A percentile compares a stretch with the other conserved stretches of the same genome.
phyloP scores from a whole-genome alignment of 176 grass and related monocot species.

The Ensete ventricosum region DNA sequence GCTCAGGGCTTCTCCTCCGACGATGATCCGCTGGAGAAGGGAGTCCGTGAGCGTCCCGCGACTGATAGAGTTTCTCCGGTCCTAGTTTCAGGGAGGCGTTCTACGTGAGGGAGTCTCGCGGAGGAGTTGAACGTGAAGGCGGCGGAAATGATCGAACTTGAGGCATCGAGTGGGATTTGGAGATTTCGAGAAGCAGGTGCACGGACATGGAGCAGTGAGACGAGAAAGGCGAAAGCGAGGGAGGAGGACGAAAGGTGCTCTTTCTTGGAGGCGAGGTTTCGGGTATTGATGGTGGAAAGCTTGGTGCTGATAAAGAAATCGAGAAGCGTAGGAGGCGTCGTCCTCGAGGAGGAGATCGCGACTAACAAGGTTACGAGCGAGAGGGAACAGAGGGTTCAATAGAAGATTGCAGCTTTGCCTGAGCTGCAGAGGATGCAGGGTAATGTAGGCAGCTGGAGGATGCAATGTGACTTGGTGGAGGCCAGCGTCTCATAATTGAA shows the following conservation, averaged over 20 bases:
- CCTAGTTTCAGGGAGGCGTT: background rate
- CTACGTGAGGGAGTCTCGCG: slow-evolving; percentile 19
- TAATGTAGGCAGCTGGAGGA: slow-evolving; percentile 7
- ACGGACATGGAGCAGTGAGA: background rate
- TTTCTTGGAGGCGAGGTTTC: slow-evolving; percentile 1
- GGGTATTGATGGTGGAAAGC: background rate
- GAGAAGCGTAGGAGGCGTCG: background rate
- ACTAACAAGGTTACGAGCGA: slow-evolving; percentile 19
- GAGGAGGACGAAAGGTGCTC: background rate
- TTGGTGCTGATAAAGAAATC: background rate
- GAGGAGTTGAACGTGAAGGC: slow-evolving; percentile 23
- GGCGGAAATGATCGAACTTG: slow-evolving; percentile 29
- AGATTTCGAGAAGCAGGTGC: background rate
- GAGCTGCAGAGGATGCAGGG: background rate
- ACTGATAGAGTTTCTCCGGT: background rate
- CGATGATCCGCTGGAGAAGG: background rate
- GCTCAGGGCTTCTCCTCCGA: background rate
- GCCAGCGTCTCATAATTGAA: background rate
- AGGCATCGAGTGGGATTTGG: slow-evolving; percentile 40
- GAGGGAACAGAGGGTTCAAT: slow-evolving; percentile 4
- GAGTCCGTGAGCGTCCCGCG: slow-evolving; percentile 1
- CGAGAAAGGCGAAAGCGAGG: background rate
- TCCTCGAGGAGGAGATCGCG: background rate
- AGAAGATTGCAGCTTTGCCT: slow-evolving; percentile 2
- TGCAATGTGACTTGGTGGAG: background rate